Evolutionary conservation across 768 basidiomycete genomes (phyloP).

Genomic region (Collybia sp.): DNA sequence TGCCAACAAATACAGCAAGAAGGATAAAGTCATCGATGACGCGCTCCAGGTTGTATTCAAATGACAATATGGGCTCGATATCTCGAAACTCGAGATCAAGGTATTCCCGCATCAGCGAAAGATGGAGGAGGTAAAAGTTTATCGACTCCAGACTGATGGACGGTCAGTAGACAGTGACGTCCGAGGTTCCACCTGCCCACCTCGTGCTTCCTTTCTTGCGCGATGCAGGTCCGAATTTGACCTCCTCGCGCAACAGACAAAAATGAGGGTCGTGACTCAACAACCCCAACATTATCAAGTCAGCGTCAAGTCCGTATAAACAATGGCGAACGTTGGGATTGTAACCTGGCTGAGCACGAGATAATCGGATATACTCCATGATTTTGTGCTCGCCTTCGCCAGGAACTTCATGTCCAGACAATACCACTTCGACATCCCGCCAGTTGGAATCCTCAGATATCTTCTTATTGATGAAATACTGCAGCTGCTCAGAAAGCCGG

Average conservation of each 20-base stretch:
- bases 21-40: conserved; percentile 98
- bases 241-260: conserved; percentile 94
- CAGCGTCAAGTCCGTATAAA: conserved; percentile 96
- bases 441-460: conserved; percentile 96
- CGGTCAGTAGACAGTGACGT: conserved; percentile 16
- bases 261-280: conserved; percentile 99
- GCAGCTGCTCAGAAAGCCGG: conserved; percentile 83
- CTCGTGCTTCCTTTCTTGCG: conserved; percentile 65
- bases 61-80: conserved; percentile 61
- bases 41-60: conserved; percentile 86
- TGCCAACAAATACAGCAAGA: conserved; percentile 95
- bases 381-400: conserved; percentile 99
- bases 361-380: conserved; percentile 96
- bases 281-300: conserved; percentile 96
- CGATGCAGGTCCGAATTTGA: conserved; percentile 87
- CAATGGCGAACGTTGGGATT: conserved; percentile 97
- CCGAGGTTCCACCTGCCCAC: conserved; percentile 14
- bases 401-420: conserved; percentile 97
- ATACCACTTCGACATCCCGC: conserved; percentile 86
- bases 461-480: conserved; percentile 98
- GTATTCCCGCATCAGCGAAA: conserved; percentile 94
- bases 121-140: conserved; percentile 92
- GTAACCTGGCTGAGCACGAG: conserved; percentile 93
- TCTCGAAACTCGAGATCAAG: conserved; percentile 91
- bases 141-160: conserved; percentile 57